Evolutionary conservation across 306 rosid genomes (phyloP).

Genomic region (Quillaja saponaria): DNA sequence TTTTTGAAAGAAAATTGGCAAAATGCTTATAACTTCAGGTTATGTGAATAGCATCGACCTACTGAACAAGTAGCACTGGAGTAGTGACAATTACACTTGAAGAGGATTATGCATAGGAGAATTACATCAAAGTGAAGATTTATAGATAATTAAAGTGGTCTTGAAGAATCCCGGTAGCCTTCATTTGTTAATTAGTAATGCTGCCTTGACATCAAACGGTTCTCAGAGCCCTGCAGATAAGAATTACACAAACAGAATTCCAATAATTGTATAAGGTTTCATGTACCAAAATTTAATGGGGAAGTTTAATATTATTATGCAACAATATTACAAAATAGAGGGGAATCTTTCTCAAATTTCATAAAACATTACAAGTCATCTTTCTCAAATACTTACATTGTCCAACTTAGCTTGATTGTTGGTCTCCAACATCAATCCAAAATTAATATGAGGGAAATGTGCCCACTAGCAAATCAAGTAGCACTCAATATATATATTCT

Average conservation of each 20-base stretch:
- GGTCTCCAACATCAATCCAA: constrained; percentile 88
- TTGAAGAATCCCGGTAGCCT: constrained; percentile 24
- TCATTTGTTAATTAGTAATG: constrained; percentile 72
- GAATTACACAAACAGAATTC: too few species aligned
- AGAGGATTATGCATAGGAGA: neutral
- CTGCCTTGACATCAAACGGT: constrained; percentile 68
- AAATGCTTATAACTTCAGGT: constrained; percentile 31
- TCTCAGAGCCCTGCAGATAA: constrained; percentile 62
- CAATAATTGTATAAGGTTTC: too few species aligned
- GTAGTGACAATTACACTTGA: constrained; percentile 10
- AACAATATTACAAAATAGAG: neutral
- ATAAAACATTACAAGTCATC: neutral
- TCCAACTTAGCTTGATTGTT: constrained; percentile 82
- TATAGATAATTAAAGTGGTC: constrained; percentile 34
- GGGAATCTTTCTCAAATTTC: neutral
- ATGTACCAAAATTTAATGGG: too few species aligned
- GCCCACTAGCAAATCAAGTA: constrained; percentile 67
- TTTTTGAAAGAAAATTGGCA: too few species aligned
- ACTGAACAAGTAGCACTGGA: constrained; percentile 29
- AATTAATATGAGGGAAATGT: constrained; percentile 96
- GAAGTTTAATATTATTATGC: too few species aligned
- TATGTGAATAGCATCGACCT: constrained; percentile 23
- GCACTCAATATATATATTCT: too few species aligned
- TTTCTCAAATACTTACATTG: constrained; percentile 49
- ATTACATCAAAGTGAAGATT: neutral